Conservation (phyloP, 805 yeast genomes). For the Komagataella pastoris region DNA sequence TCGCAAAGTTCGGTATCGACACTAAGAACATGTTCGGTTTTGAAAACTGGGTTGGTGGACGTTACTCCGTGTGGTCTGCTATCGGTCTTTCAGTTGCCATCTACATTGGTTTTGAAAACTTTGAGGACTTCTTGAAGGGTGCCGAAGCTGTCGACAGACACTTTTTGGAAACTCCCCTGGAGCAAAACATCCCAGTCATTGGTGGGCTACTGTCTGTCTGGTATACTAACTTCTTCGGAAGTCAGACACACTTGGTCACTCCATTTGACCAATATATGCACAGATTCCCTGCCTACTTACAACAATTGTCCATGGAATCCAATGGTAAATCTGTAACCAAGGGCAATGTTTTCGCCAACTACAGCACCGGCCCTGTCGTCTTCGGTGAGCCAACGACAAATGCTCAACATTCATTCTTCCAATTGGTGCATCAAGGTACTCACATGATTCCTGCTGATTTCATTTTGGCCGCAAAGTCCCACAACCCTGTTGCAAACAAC, state of each 20-base stretch:
- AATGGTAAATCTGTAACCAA: conserved; percentile 97
- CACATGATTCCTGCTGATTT: conserved; percentile 95
- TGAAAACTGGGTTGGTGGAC: conserved; percentile 98
- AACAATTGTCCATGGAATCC: conserved; percentile 97
- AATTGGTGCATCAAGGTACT: conserved; percentile 97
- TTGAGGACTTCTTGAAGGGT: conserved; percentile 85
- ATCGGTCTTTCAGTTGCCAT: conserved; percentile 93
- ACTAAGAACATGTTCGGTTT: conserved; percentile 97
- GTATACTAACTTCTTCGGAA: conserved; percentile 97
- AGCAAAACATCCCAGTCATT: conserved; percentile 80
- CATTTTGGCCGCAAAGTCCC: conserved; percentile 93
- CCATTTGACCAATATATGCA: conserved; percentile 98
- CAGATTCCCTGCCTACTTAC: conserved; percentile 98
- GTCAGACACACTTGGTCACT: conserved; percentile 96
- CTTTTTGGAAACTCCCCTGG: conserved; percentile 72
- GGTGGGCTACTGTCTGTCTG: conserved; percentile 94
- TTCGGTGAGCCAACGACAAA: conserved; percentile 99
- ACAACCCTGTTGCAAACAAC: conserved; percentile 91
- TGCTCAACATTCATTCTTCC: conserved; percentile 99
- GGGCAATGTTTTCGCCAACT: conserved; percentile 79
- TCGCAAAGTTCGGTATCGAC: conserved; percentile 92
- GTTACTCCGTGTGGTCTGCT: conserved; percentile 99
- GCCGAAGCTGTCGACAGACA: conserved; percentile 96
- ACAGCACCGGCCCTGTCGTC: conserved; percentile 90
- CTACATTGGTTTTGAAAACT: conserved; percentile 92